Conservation (phyloP, 202 grass and related monocot species). For the Setaria viridis region DNA sequence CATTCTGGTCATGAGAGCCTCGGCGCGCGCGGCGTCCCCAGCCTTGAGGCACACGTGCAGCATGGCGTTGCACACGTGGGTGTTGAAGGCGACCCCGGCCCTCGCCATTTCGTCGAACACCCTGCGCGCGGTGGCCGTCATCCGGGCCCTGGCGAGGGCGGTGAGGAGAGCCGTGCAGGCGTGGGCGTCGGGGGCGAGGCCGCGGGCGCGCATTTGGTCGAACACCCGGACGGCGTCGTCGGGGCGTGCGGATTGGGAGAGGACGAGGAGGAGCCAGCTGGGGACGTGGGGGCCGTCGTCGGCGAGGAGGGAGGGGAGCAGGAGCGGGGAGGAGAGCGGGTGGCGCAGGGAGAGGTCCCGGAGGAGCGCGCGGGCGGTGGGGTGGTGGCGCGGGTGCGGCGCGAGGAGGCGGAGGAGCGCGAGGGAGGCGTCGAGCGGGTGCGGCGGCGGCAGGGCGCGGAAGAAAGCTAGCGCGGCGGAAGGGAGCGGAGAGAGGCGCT, state of each 20-base stretch:
- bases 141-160: conserved; percentile 64
- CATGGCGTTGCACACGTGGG: conserved; percentile 88
- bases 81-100: conserved; percentile 55
- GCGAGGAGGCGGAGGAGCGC: conserved; percentile 78
- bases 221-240: conserved; percentile 75
- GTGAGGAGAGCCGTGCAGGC: conserved; percentile 72
- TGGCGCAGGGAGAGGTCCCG: conserved; percentile 62
- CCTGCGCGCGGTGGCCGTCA: conserved; percentile 75
- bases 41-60: conserved; percentile 86
- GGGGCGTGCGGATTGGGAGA: conserved; percentile 49
- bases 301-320: conserved; percentile 53
- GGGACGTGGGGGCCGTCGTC: conserved; percentile 48
- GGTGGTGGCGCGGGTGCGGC: conserved; percentile 47
- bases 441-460: conserved; percentile 53
- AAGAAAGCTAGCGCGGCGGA: conserved; percentile 49
- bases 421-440: conserved; percentile 74
- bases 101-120: conserved; percentile 67
- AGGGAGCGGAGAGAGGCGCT: conserved; percentile 50
- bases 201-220: conserved; percentile 64
- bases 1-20: conserved; percentile 66
- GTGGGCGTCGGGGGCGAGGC: conserved; percentile 61
- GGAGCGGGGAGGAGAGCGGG: conserved; percentile 66
- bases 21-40: conserved; percentile 56
- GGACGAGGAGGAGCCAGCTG: conserved; percentile 71
- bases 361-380: conserved; percentile 54